These are phyloP conservation scores for Scheffersomyces stipitis DNA, from an alignment of 805 yeast species.

Conservation along the genomic window DNA sequence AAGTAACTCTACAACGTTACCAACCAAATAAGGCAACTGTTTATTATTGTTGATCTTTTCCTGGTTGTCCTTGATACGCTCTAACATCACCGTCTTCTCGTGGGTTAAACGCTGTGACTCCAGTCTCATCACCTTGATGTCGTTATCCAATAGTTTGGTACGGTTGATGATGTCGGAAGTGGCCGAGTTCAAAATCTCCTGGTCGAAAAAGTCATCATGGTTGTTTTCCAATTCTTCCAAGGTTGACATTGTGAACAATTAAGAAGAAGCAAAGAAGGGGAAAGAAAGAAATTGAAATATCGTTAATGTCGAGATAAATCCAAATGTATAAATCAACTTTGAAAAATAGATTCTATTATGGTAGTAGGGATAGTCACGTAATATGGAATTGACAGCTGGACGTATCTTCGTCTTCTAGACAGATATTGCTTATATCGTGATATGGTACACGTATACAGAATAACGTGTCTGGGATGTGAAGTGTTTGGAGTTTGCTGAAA, in stretches of 20 bases:
- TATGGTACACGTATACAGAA: too few species aligned
- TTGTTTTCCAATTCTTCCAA: constrained; percentile 71
- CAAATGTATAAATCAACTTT: too few species aligned
- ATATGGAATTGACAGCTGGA: too few species aligned
- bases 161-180: constrained; percentile 84
- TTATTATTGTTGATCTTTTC: constrained; percentile 94
- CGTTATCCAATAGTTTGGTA: constrained; percentile 86
- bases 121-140: constrained; percentile 90
- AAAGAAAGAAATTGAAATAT: too few species aligned
- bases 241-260: constrained; percentile 67
- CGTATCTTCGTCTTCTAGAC: too few species aligned
- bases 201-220: constrained; percentile 68
- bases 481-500: too few species aligned
- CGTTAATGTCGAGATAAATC: too few species aligned
- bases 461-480: too few species aligned
- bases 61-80: constrained; percentile 91
- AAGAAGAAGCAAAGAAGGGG: too few species aligned
- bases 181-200: constrained; percentile 75
- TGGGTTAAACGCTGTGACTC: constrained; percentile 88
- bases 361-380: too few species aligned
- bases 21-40: constrained; percentile 94
- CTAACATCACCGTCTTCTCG: constrained; percentile 90
- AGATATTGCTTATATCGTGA: too few species aligned
- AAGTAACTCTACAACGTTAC: constrained; percentile 91
- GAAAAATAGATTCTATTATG: too few species aligned